Conservation (phyloP, 306 rosid species). For the Cicer chorassanicum region DNA sequence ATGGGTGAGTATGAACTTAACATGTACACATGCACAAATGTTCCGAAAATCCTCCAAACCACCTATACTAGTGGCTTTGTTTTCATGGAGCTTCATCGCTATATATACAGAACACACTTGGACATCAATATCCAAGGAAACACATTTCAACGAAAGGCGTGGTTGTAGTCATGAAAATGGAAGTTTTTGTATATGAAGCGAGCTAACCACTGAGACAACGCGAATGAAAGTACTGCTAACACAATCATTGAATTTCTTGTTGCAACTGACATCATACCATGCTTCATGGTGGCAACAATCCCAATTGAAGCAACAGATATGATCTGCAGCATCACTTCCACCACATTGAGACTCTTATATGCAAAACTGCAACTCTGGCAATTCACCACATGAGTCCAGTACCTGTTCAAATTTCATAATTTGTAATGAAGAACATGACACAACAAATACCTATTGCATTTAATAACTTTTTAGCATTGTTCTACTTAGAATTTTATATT, state of each 20-base stretch:
- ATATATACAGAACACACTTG: slow-evolving; percentile 15
- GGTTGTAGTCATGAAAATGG: slow-evolving; percentile 80
- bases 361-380: slow-evolving; percentile 85
- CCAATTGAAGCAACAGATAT: slow-evolving; percentile 68
- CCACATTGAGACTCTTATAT: slow-evolving; percentile 67
- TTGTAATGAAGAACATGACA: background rate
- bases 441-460: background rate
- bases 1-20: background rate
- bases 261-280: slow-evolving; percentile 48
- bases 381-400: slow-evolving; percentile 82
- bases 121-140: slow-evolving; percentile 3
- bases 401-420: slow-evolving; percentile 51
- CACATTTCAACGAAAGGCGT: slow-evolving; percentile 61
- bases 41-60: background rate
- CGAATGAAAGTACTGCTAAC: slow-evolving; percentile 66
- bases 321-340: slow-evolving; percentile 67
- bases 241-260: slow-evolving; percentile 60
- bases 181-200: slow-evolving; percentile 77
- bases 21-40: slow-evolving; percentile 3
- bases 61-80: background rate
- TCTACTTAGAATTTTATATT: background rate
- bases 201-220: slow-evolving; percentile 75
- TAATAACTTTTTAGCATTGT: background rate
- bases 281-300: slow-evolving; percentile 68
- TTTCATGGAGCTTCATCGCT: slow-evolving; percentile 15